phyloP scores from a whole-genome alignment of 2,329 filamentous ascomycete species.

The Microascus cirrosus region DNA sequence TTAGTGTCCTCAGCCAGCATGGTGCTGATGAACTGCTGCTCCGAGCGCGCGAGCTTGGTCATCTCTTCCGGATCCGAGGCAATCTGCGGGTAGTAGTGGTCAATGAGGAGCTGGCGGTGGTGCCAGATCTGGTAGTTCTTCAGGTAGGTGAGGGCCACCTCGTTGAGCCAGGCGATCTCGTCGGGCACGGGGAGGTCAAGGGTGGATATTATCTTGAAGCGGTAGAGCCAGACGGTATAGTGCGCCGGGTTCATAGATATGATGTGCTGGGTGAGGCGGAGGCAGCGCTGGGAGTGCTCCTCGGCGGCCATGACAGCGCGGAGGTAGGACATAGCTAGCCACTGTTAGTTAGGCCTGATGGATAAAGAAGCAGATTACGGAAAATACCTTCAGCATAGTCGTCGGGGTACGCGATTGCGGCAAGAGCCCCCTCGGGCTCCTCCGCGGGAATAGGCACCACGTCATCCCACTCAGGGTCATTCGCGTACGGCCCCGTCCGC shows the following conservation, averaged over 20 bases:
- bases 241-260: slow-evolving; percentile 92
- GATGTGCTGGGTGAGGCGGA: slow-evolving; percentile 77
- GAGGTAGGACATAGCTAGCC: slow-evolving; percentile 73
- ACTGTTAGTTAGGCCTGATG: background rate
- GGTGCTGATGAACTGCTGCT: slow-evolving; percentile 62
- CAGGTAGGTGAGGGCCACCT: slow-evolving; percentile 68
- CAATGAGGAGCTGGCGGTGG: slow-evolving; percentile 55
- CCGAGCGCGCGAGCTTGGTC: slow-evolving; percentile 48
- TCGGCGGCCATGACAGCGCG: slow-evolving; percentile 85
- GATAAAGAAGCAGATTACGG: background rate
- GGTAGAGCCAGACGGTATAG: slow-evolving; percentile 98
- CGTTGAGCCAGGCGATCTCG: slow-evolving; percentile 80
- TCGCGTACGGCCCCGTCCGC: slow-evolving; percentile 40
- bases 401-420: slow-evolving; percentile 83
- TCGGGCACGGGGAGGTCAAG: slow-evolving; percentile 53
- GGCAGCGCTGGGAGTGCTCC: slow-evolving; percentile 68
- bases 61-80: slow-evolving; percentile 45
- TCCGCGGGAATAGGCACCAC: slow-evolving; percentile 72
- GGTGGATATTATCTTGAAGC: slow-evolving; percentile 64
- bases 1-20: slow-evolving; percentile 86
- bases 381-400: slow-evolving; percentile 68
- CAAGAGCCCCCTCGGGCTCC: slow-evolving; percentile 74
- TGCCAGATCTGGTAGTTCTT: slow-evolving; percentile 99
- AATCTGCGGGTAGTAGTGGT: slow-evolving; percentile 47
- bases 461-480: slow-evolving; percentile 73